phyloP scores from a whole-genome alignment of 2,329 filamentous ascomycete genomes.

The Trichoderma breve region DNA sequence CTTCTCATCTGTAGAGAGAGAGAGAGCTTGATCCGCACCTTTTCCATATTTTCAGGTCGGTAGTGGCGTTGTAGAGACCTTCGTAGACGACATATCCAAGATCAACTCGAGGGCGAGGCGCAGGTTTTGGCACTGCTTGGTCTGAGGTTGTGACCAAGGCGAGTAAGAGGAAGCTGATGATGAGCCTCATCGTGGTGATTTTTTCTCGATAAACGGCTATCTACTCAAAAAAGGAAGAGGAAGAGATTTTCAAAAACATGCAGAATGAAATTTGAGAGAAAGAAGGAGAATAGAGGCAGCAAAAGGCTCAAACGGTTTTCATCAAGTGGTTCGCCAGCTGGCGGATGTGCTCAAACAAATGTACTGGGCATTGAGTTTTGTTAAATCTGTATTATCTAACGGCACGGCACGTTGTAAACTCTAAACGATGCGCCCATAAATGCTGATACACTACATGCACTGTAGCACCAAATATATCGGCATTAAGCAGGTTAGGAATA shows the following conservation, averaged over 20 bases:
- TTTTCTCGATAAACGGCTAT: not conserved
- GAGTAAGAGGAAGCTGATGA: not conserved
- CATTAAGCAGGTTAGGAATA: no score
- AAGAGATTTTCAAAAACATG: not conserved
- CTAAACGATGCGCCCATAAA: not conserved
- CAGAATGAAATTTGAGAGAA: not conserved
- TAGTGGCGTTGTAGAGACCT: constrained; percentile 40
- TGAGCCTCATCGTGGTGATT: not conserved
- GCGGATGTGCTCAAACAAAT: not conserved
- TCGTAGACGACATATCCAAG: constrained; percentile 46
- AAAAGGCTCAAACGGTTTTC: not conserved
- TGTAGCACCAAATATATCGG: not conserved
- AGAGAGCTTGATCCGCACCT: constrained; percentile 33
- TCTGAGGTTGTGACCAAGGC: not conserved
- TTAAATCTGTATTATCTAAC: not conserved
- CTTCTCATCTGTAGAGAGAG: not conserved
- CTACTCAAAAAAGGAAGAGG: not conserved
- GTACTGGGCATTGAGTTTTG: not conserved
- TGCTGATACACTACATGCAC: not conserved
- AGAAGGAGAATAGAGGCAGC: no score
- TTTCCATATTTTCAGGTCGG: constrained; percentile 44
- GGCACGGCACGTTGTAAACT: not conserved
- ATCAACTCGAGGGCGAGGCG: constrained; percentile 3
- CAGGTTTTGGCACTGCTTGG: not conserved
- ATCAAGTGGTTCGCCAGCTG: not conserved